phyloP scores from a whole-genome alignment of 805 yeast species.

The Candida nanaspora region DNA sequence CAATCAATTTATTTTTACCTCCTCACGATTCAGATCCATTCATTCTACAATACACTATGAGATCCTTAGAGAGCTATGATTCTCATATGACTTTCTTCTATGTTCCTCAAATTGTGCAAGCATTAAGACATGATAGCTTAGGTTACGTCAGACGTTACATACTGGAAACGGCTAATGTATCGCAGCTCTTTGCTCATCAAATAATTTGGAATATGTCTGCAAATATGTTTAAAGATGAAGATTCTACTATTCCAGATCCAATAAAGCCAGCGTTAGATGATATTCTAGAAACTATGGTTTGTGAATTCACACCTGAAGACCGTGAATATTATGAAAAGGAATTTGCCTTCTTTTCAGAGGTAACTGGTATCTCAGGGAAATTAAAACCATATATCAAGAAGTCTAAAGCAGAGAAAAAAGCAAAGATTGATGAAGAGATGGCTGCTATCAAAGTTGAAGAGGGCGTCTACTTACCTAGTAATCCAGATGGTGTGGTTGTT shows the following conservation, averaged over 20 bases:
- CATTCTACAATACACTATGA: slow-evolving; percentile 80
- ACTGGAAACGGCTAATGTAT: slow-evolving; percentile 84
- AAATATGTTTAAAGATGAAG: slow-evolving; percentile 86
- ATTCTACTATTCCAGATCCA: slow-evolving; percentile 68
- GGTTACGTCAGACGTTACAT: slow-evolving; percentile 89
- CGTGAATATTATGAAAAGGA: slow-evolving; percentile 69
- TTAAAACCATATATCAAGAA: slow-evolving; percentile 91
- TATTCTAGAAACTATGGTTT: slow-evolving; percentile 59
- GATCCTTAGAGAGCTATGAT: slow-evolving; percentile 82
- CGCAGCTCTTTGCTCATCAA: slow-evolving; percentile 92
- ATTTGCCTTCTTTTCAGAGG: slow-evolving; percentile 83
- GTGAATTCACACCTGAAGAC: slow-evolving; percentile 54
- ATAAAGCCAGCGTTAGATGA: slow-evolving; percentile 78
- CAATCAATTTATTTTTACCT: slow-evolving; percentile 78
- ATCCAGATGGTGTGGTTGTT: slow-evolving; percentile 91
- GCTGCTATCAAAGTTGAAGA: slow-evolving; percentile 59
- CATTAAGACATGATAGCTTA: slow-evolving; percentile 67
- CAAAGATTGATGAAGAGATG: slow-evolving; percentile 96
- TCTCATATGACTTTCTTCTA: slow-evolving; percentile 87
- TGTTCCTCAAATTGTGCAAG: slow-evolving; percentile 96
- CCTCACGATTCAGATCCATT: slow-evolving; percentile 58
- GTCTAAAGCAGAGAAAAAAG: slow-evolving; percentile 92
- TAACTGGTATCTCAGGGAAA: slow-evolving; percentile 90
- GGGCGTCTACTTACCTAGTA: slow-evolving; percentile 90
- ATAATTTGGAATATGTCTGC: slow-evolving; percentile 98